Evolutionary conservation across 352 stramenopile genomes (phyloP).

Genomic region (Halophytophthora batemanensis): DNA sequence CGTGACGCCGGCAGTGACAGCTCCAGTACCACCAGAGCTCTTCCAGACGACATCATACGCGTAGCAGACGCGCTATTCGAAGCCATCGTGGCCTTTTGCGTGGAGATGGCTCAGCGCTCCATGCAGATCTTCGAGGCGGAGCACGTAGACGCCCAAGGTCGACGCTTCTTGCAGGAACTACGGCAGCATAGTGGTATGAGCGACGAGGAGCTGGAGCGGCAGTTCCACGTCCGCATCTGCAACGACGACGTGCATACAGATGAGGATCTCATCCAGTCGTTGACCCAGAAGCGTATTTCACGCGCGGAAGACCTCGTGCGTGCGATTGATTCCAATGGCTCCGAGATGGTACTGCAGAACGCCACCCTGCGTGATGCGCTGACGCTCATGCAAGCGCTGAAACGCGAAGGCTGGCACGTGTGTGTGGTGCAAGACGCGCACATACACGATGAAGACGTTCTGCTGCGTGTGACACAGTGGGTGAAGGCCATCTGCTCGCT

Average conservation of each 20-base stretch:
- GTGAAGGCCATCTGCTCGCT: constrained; percentile 60
- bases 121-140: constrained; percentile 71
- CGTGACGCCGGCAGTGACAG: constrained; percentile 18
- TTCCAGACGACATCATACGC: constrained; percentile 43
- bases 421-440: constrained; percentile 73
- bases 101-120: constrained; percentile 72
- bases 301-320: constrained; percentile 61
- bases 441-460: constrained; percentile 65
- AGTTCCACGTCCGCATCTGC: constrained; percentile 92
- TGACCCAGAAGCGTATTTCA: constrained; percentile 75
- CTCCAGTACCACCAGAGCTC: constrained; percentile 3
- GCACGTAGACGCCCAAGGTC: constrained; percentile 42
- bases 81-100: constrained; percentile 62
- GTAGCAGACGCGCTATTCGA: constrained; percentile 68
- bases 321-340: constrained; percentile 71
- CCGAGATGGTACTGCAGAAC: constrained; percentile 59
- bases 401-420: constrained; percentile 79
- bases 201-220: constrained; percentile 34
- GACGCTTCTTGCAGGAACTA: constrained; percentile 33
- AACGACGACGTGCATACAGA: constrained; percentile 99
- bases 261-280: constrained; percentile 93
- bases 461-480: constrained; percentile 71
- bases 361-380: constrained; percentile 55
- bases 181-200: constrained; percentile 10
- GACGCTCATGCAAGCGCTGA: constrained; percentile 75